These are phyloP conservation scores for Paramecium sexaurelia DNA, from an alignment of 73 alveolate species.

Conservation along the genomic window DNA sequence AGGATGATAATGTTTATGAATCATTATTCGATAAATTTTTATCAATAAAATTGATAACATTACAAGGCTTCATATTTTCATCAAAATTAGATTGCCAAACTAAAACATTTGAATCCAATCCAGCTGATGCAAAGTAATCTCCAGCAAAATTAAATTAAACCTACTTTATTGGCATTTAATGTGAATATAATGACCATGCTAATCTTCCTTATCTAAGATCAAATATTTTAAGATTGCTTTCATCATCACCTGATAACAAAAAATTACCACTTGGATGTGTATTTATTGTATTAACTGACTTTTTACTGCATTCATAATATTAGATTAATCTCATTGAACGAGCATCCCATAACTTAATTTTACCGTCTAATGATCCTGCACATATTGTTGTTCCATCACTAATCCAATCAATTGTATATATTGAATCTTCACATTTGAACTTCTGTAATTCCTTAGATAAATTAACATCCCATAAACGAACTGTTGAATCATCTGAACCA, in stretches of 20 bases:
- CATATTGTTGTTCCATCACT: conserved; percentile 96
- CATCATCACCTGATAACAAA: conserved; percentile 91
- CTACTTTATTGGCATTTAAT: conserved; percentile 89
- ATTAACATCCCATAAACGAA: conserved; percentile 94
- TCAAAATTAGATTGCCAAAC: conserved; percentile 65
- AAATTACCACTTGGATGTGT: conserved; percentile 96
- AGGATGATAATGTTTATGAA: not conserved
- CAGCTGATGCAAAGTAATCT: conserved; percentile 94
- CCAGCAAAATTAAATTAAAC: conserved; percentile 95
- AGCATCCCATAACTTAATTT: conserved; percentile 98
- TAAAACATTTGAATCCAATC: conserved; percentile 37
- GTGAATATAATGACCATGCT: conserved; percentile 96
- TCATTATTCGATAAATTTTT: not conserved
- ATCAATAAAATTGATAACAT: conserved; percentile 20
- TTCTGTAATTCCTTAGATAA: conserved; percentile 70
- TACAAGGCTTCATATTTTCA: conserved; percentile 38
- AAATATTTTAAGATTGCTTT: conserved; percentile 96
- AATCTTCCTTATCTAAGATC: conserved; percentile 97
- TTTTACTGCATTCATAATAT: conserved; percentile 95
- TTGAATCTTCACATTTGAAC: conserved; percentile 88
- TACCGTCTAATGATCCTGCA: conserved; percentile 94
- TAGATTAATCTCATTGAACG: conserved; percentile 84
- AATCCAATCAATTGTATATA: conserved; percentile 90
- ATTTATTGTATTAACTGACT: conserved; percentile 84
- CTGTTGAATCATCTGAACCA: conserved; percentile 96